phyloP scores from a whole-genome alignment of 2,329 filamentous ascomycete species.

The Colletotrichum aenigma region DNA sequence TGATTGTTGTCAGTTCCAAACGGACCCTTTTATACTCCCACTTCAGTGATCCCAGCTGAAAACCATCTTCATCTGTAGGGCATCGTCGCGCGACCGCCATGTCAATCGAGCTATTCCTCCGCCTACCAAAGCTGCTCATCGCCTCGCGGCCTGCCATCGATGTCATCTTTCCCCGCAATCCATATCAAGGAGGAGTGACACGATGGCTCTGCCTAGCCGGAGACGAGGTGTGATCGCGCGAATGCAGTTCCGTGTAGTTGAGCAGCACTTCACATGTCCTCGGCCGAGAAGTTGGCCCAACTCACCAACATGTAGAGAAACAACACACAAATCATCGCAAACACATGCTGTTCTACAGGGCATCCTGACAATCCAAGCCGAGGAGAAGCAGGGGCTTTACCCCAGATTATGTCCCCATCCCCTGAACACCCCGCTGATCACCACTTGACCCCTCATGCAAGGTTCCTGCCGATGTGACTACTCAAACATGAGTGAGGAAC shows the following conservation, averaged over 20 bases:
- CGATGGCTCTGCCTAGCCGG: not conserved
- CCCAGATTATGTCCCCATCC: not conserved
- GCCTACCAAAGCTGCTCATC: not conserved
- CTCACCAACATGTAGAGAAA: not conserved
- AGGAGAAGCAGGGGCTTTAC: slow-evolving; percentile 5
- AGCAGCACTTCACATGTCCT: not conserved
- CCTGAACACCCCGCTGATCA: not conserved
- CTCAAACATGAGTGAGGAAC: not conserved
- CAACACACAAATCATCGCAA: not conserved
- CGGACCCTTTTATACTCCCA: not conserved
- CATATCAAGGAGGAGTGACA: not conserved
- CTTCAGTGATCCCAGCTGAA: not conserved
- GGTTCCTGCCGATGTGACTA: not conserved
- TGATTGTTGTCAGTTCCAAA: not conserved
- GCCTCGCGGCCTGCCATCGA: not conserved
- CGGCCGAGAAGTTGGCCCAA: not conserved
- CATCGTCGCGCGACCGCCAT: not conserved
- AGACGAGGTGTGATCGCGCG: slow-evolving; percentile 4
- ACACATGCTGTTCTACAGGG: not conserved
- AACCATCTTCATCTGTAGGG: not conserved
- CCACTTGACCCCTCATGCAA: slow-evolving; percentile 7
- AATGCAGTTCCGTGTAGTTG: not conserved
- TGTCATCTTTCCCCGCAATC: not conserved
- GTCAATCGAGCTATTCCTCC: not conserved
- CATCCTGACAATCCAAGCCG: not conserved